Evolutionary conservation across 805 yeast species (phyloP).

Genomic region (Saturnispora sanitii): DNA sequence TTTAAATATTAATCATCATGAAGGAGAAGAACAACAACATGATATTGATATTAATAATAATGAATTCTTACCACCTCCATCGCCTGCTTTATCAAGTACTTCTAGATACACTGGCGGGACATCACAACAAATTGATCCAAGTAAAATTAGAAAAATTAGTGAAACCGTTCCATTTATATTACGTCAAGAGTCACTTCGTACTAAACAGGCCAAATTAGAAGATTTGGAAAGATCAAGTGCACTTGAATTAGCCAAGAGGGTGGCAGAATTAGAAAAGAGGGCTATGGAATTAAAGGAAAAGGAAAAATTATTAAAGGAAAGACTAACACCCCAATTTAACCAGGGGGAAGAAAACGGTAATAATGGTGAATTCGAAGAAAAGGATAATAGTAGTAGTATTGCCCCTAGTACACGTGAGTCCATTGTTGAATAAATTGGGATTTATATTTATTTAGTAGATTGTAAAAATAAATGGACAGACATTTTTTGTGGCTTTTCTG

Average conservation of each 20-base stretch:
- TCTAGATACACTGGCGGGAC: not conserved
- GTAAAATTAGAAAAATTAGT: constrained; percentile 64
- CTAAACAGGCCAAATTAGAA: constrained; percentile 69
- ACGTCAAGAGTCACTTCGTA: constrained; percentile 64
- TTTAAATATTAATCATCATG: not conserved
- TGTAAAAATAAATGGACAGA: too few relatives aligned
- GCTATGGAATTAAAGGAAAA: constrained; percentile 63
- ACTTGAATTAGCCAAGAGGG: too few relatives aligned
- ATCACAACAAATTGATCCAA: constrained; percentile 33
- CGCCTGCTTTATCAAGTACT: not conserved
- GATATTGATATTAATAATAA: too few relatives aligned
- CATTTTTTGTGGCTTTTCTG: too few relatives aligned
- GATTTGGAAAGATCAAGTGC: constrained; percentile 73
- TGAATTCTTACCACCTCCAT: not conserved
- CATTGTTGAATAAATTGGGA: too few relatives aligned
- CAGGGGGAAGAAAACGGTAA: not conserved
- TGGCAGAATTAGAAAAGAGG: constrained; percentile 65
- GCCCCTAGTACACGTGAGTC: too few relatives aligned
- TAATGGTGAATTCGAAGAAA: not conserved
- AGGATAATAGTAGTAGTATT: too few relatives aligned
- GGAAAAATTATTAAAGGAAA: constrained; percentile 44
- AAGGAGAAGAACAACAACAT: too few relatives aligned
- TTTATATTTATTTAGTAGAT: too few relatives aligned
- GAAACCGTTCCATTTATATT: constrained; percentile 81
- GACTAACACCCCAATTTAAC: not conserved